A percentile compares a stretch with the other conserved stretches of the same genome.
Conservation (phyloP, 2,329 filamentous ascomycete genomes). For the Lasiodiplodia hormozganensis region DNA sequence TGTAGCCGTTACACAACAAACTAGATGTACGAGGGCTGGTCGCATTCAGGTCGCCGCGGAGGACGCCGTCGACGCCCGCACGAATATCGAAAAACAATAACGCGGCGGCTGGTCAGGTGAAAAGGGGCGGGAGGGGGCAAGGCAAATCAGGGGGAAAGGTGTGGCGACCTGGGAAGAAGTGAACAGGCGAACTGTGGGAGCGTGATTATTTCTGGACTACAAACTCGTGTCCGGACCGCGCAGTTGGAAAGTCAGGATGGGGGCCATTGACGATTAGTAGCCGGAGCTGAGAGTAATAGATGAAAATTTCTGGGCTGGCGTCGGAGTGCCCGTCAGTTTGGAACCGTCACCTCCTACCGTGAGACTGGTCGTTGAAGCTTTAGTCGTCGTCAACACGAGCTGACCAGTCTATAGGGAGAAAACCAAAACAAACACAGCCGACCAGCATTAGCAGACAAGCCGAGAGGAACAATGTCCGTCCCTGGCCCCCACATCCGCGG, state of each 20-base stretch:
- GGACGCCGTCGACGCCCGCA: neutral
- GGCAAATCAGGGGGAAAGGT: neutral
- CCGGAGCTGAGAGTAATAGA: neutral
- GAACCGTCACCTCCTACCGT: neutral
- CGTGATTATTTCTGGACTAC: neutral
- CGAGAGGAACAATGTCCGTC: neutral
- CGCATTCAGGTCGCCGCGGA: conserved; percentile 15
- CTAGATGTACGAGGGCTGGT: neutral
- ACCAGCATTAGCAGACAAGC: neutral
- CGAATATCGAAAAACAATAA: conserved; percentile 4
- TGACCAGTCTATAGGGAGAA: neutral
- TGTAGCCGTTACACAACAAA: conserved; percentile 9
- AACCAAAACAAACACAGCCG: neutral
- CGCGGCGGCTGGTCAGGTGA: neutral
- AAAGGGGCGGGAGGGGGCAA: neutral
- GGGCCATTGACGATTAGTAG: neutral
- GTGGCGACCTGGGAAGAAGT: conserved; percentile 1
- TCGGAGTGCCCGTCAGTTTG: neutral
- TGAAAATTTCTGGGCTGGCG: neutral
- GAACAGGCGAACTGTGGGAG: neutral
- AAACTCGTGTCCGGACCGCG: neutral
- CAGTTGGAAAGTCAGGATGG: neutral
- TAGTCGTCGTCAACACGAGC: neutral
- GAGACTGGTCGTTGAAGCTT: neutral
- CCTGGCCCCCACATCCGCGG: conserved; percentile 18